A percentile compares a stretch with the other conserved stretches of the same genome.
Evolutionary conservation across 2,329 filamentous ascomycete species (phyloP).

Genomic region (Aspergillus ochraceus): DNA sequence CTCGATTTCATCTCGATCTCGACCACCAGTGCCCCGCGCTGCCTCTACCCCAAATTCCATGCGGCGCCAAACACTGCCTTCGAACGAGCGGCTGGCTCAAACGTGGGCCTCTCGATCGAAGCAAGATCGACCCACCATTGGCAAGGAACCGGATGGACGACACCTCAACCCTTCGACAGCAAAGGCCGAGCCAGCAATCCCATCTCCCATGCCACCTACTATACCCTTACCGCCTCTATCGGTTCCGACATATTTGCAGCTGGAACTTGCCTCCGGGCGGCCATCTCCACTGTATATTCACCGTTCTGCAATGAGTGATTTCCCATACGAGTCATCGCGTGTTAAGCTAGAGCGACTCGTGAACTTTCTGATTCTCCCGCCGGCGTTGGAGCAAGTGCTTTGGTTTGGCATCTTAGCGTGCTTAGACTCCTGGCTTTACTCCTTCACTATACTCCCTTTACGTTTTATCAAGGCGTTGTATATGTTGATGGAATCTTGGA

Average conservation of each 20-base stretch:
- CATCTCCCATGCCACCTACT: conserved; percentile 51
- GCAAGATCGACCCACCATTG: conserved; percentile 30
- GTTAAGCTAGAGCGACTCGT: conserved; percentile 88
- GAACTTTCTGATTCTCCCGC: conserved; percentile 82
- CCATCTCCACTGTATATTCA: conserved; percentile 66
- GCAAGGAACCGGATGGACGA: conserved; percentile 36
- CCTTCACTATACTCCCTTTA: conserved; percentile 90
- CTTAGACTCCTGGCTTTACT: conserved; percentile 93
- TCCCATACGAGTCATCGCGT: conserved; percentile 87
- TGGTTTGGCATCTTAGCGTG: conserved; percentile 88
- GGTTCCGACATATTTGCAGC: conserved; percentile 64
- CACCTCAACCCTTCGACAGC: conserved; percentile 26
- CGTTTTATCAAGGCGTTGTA: conserved; percentile 79
- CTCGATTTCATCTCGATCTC: conserved; percentile 28
- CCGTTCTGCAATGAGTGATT: conserved; percentile 56
- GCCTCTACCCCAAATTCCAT: conserved; percentile 38
- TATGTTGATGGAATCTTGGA: conserved; percentile 78
- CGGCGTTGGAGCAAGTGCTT: conserved; percentile 78
- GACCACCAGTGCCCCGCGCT: conserved; percentile 32
- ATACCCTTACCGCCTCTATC: conserved; percentile 64
- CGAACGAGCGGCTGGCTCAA: conserved; percentile 33
- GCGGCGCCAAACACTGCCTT: conserved; percentile 32
- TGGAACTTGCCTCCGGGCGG: conserved; percentile 61
- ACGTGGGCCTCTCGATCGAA: conserved; percentile 36
- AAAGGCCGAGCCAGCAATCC: conserved; percentile 32